These are phyloP conservation scores for Carex arenaria DNA, from an alignment of 202 grass and related monocot genomes.

Conservation along the genomic window DNA sequence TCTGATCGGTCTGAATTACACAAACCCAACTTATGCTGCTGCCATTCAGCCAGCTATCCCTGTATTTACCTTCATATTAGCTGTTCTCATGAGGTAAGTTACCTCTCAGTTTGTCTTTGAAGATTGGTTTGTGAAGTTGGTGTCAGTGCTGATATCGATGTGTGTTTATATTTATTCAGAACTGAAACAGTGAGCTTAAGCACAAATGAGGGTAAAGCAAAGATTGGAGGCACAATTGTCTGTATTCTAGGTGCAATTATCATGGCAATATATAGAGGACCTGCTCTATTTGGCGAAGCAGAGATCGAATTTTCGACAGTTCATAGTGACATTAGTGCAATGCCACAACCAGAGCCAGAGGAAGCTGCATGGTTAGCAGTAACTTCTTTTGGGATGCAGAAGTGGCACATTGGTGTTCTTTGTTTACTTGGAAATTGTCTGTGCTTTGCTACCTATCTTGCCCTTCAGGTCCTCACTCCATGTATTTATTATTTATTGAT, in stretches of 20 bases:
- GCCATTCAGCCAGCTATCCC: conserved; percentile 81
- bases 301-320: conserved; percentile 33
- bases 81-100: conserved; percentile 55
- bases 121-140: not conserved
- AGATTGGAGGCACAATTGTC: conserved; percentile 65
- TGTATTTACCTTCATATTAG: conserved; percentile 84
- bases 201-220: conserved; percentile 50
- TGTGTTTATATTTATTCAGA: conserved; percentile 33
- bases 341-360: conserved; percentile 49
- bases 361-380: conserved; percentile 27
- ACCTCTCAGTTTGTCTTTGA: not conserved
- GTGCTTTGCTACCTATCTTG: conserved; percentile 84
- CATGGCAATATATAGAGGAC: conserved; percentile 80
- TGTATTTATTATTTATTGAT: not conserved
- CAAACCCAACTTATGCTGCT: conserved; percentile 70
- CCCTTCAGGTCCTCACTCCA: conserved; percentile 56
- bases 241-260: conserved; percentile 71
- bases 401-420: conserved; percentile 72
- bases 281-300: conserved; percentile 47
- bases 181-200: conserved; percentile 58
- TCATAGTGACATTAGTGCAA: conserved; percentile 44
- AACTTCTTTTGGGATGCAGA: conserved; percentile 49
- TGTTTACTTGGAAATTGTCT: conserved; percentile 91
- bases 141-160: not conserved
- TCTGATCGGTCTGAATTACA: conserved; percentile 79